These are phyloP conservation scores for Diutina siamensis DNA, from an alignment of 1,139 yeast species.

Conservation along the genomic window DNA sequence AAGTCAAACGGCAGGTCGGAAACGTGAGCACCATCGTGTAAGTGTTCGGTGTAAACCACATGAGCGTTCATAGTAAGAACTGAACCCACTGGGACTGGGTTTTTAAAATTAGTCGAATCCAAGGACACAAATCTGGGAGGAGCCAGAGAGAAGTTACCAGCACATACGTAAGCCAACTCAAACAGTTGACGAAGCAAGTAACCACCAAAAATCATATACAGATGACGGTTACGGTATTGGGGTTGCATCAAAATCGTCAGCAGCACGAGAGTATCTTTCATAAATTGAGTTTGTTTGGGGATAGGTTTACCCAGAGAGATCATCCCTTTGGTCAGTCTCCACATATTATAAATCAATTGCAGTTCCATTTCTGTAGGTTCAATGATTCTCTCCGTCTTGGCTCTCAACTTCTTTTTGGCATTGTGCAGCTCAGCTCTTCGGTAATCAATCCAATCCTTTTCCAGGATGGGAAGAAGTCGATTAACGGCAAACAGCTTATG, in stretches of 20 bases:
- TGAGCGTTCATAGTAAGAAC: slow-evolving; percentile 73
- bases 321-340: slow-evolving; percentile 46
- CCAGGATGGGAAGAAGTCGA: slow-evolving; percentile 61
- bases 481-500: slow-evolving; percentile 82
- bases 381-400: slow-evolving; percentile 46
- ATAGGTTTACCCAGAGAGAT: slow-evolving; percentile 21
- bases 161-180: slow-evolving; percentile 85
- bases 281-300: slow-evolving; percentile 23
- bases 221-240: slow-evolving; percentile 87
- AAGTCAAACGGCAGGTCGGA: slow-evolving; percentile 35
- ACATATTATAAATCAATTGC: slow-evolving; percentile 62
- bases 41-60: slow-evolving; percentile 74
- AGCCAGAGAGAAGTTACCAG: slow-evolving; percentile 76
- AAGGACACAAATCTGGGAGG: slow-evolving; percentile 82
- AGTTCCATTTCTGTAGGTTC: slow-evolving; percentile 74
- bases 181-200: slow-evolving; percentile 83
- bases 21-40: slow-evolving; percentile 29
- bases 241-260: slow-evolving; percentile 92
- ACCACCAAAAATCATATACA: slow-evolving; percentile 92
- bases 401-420: slow-evolving; percentile 70
- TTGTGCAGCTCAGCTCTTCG: slow-evolving; percentile 85
- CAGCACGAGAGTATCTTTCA: slow-evolving; percentile 59
- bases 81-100: slow-evolving; percentile 92
- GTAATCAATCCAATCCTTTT: slow-evolving; percentile 70
- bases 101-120: slow-evolving; percentile 82